These are phyloP conservation scores for Hypoxylon sp. DNA, from an alignment of 2,329 filamentous ascomycete species.

Conservation along the genomic window DNA sequence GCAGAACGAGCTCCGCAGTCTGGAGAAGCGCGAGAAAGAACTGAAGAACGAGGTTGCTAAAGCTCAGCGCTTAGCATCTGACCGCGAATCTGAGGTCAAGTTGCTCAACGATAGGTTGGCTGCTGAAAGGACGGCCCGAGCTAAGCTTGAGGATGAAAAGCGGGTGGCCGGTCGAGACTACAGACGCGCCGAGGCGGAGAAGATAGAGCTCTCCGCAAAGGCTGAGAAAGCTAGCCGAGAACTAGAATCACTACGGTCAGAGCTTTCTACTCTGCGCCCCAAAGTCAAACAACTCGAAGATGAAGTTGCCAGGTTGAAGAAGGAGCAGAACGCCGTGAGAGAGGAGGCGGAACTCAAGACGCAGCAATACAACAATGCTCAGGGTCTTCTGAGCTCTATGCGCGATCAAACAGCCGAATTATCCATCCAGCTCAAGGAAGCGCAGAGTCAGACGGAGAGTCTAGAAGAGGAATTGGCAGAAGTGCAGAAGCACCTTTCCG, in stretches of 20 bases:
- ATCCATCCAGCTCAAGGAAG: conserved; percentile 90
- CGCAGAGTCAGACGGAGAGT: conserved; percentile 82
- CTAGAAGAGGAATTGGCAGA: conserved; percentile 94
- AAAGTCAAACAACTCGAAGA: conserved; percentile 77
- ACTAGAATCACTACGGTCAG: conserved; percentile 77
- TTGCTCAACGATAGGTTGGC: conserved; percentile 81
- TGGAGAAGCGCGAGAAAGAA: conserved; percentile 87
- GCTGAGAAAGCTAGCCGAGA: conserved; percentile 79
- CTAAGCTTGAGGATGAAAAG: conserved; percentile 83
- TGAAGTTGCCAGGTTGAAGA: conserved; percentile 74
- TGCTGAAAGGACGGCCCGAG: conserved; percentile 77
- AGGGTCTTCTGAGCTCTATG: conserved; percentile 90
- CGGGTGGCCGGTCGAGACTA: conserved; percentile 81
- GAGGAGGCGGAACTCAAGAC: conserved; percentile 88
- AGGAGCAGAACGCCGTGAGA: conserved; percentile 74
- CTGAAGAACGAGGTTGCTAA: conserved; percentile 78
- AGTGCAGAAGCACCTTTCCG: conserved; percentile 84
- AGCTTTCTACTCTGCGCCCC: conserved; percentile 74
- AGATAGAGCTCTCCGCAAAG: conserved; percentile 79
- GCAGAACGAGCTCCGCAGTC: conserved; percentile 72
- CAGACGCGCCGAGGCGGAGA: conserved; percentile 81
- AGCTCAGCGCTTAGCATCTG: conserved; percentile 76
- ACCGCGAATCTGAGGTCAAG: conserved; percentile 83
- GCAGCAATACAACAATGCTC: conserved; percentile 86
- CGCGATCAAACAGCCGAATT: conserved; percentile 92